Evolutionary conservation across 2,329 filamentous ascomycete genomes (phyloP), one percentile per base, ranked within the genome.

Genomic region (Pestalotiopsis sp.): DNA sequence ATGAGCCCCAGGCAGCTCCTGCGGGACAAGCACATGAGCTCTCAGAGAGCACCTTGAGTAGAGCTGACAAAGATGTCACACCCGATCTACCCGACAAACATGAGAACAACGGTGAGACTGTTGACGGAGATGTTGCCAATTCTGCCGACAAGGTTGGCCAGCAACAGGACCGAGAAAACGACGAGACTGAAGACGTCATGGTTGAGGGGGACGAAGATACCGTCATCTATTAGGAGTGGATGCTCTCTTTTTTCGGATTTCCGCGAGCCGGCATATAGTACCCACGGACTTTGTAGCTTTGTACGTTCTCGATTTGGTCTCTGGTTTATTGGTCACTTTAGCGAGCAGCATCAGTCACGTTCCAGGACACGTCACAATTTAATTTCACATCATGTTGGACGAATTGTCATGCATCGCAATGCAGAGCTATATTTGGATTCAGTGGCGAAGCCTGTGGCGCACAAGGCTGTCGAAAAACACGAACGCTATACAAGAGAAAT

Each of bases 171-270:
- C 83, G 79, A 74, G 84, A 83, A 68, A 76, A 86, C 72, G 86
- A 92, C 68, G 92, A 94, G 74, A 90, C 87, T 64, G 92, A 89
- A 65, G 92, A 94, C 75, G 90, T 95, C 67, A 85, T 97, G 71
- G 89, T 96, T 66, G 92, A 94, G 78, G 92, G 91, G 66, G 93
- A 94, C 69, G 94, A 98, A 81, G 94, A 97, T 75, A 94, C 91
- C 73, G 93, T 97, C 65, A 95, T 97, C 68, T 97, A 97, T 82
- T 97, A 30, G 30, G 20, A 22, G n/a, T 22, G 14, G 44, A 52
- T 17, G 14, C 44, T 20, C 2, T 17, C 20, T 20, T 20, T 52
- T 52, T 52, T 17, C 14, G 44, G n/a, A 82, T 86, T 26, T 56
- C 22, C 40, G 35, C 20, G 48, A 20, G 56, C n/a, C 56, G 22